phyloP scores from a whole-genome alignment of 495 filamentous ascomycete genomes.

The Rusavskia elegans region DNA sequence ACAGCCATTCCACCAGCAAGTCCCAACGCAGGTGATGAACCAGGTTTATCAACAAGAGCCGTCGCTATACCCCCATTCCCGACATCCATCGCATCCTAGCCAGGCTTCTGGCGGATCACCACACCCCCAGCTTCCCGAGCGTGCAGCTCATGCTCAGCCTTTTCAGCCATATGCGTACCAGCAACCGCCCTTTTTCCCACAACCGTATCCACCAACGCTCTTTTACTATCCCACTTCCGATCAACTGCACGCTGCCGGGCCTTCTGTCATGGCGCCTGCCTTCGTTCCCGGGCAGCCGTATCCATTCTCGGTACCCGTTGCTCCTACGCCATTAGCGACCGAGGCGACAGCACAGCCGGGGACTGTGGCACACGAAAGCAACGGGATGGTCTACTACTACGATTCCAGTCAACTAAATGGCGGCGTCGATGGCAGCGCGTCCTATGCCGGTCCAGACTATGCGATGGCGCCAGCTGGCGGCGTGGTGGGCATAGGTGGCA shows the following conservation, averaged over 20 bases:
- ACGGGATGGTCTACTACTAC: constrained; percentile 93
- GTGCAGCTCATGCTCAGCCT: constrained; percentile 80
- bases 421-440: constrained; percentile 32
- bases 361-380: constrained; percentile 79
- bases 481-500: constrained; percentile 58
- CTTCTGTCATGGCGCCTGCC: constrained; percentile 34
- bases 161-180: constrained; percentile 65
- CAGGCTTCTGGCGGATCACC: constrained; percentile 72
- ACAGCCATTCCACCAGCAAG: constrained; percentile 85
- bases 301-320: constrained; percentile 22
- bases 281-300: constrained; percentile 41
- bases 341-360: constrained; percentile 38
- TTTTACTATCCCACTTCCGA: constrained; percentile 33
- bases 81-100: constrained; percentile 58
- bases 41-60: constrained; percentile 37
- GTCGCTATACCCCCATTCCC: constrained; percentile 36
- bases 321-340: constrained; percentile 24
- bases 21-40: constrained; percentile 52
- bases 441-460: constrained; percentile 35
- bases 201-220: constrained; percentile 37
- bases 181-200: constrained; percentile 44
- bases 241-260: constrained; percentile 31
- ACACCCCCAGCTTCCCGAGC: constrained; percentile 85
- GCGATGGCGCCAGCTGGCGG: constrained; percentile 35
- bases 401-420: constrained; percentile 52